Evolutionary conservation across 805 yeast species (phyloP).

Genomic region (Komagataella ulmi): DNA sequence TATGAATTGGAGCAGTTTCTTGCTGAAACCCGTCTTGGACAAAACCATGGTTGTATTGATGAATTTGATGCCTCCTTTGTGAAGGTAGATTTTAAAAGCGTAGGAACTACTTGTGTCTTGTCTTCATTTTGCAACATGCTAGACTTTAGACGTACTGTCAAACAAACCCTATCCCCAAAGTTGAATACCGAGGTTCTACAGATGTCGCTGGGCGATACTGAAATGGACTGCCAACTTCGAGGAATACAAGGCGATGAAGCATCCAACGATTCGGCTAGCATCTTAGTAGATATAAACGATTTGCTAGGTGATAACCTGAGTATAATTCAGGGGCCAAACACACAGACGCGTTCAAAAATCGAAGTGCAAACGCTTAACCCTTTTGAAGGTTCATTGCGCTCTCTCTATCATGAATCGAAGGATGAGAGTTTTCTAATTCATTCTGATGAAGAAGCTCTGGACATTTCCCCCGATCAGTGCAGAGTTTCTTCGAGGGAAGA

Average conservation of each 20-base stretch:
- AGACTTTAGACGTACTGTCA: neutral
- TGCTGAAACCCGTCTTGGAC: neutral
- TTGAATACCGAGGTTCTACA: conserved; percentile 16
- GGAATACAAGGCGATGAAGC: neutral
- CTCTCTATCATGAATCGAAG: neutral
- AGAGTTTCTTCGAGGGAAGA: neutral
- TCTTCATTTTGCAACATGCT: neutral
- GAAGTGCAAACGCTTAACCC: neutral
- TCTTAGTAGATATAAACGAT: neutral
- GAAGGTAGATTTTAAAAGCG: neutral
- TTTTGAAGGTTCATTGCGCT: neutral
- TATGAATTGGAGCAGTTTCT: neutral
- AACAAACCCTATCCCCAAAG: neutral
- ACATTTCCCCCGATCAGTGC: neutral
- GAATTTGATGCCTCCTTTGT: neutral
- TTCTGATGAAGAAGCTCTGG: neutral
- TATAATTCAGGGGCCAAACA: neutral
- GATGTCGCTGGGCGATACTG: conserved; percentile 20
- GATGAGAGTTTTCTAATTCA: neutral
- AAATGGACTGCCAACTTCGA: conserved; percentile 5
- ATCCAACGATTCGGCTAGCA: neutral
- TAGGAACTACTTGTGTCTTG: neutral
- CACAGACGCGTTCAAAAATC: neutral
- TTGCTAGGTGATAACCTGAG: neutral
- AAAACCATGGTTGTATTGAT: neutral